These are phyloP conservation scores for Ophiognomonia clavigignenti-juglandacearum DNA, from an alignment of 2,329 filamentous ascomycete species.

Conservation along the genomic window DNA sequence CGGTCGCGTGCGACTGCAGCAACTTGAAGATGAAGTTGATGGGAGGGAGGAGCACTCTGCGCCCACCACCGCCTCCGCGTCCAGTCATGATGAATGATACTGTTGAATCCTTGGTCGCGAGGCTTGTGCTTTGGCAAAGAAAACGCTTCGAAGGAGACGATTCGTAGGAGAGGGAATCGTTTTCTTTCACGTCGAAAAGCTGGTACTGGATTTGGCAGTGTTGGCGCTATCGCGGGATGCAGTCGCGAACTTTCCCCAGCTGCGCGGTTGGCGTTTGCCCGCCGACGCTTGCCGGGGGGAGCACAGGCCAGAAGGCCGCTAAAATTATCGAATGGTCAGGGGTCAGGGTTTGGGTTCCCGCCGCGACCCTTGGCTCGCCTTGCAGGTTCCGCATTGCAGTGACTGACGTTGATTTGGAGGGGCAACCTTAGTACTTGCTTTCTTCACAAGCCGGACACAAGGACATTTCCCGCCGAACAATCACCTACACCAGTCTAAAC, in stretches of 20 bases:
- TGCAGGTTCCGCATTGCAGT: too few species aligned
- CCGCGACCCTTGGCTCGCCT: too few species aligned
- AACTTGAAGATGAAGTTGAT: constrained; percentile 93
- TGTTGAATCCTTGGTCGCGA: background rate
- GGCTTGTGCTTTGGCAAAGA: background rate
- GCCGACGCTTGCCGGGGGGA: too few species aligned
- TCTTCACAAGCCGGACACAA: background rate
- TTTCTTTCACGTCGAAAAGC: background rate
- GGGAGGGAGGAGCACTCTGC: constrained; percentile 55
- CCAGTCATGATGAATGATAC: constrained; percentile 46
- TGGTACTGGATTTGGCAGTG: too few species aligned
- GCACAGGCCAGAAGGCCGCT: too few species aligned
- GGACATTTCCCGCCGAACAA: background rate
- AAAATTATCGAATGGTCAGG: too few species aligned
- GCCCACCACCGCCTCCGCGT: constrained; percentile 54
- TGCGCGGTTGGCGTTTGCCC: too few species aligned
- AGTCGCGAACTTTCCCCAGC: too few species aligned
- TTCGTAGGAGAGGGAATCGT: background rate
- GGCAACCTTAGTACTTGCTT: constrained; percentile 3
- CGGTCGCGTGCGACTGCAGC: constrained; percentile 46
- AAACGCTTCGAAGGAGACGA: background rate
- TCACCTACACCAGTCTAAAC: background rate
- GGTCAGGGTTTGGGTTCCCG: background rate
- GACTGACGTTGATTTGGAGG: constrained; percentile 17
- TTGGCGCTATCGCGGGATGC: constrained; percentile 8